A percentile compares a stretch with the other conserved stretches of the same genome.
These are phyloP conservation scores for Goffeauzyma gilvescens DNA, from an alignment of 768 basidiomycete genomes.

Conservation along the genomic window DNA sequence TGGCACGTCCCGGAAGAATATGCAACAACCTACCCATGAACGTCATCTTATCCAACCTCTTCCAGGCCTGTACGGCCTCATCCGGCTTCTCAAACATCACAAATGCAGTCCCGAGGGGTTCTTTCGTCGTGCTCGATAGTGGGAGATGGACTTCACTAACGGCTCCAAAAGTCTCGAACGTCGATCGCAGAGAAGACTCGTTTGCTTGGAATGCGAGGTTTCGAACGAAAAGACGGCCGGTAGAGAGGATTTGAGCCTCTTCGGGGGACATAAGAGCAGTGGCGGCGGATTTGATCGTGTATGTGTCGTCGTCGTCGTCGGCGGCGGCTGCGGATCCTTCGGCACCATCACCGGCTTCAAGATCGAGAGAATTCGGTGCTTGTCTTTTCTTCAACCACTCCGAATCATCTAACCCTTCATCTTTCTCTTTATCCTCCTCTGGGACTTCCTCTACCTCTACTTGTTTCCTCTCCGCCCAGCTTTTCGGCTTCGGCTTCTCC, in stretches of 20 bases:
- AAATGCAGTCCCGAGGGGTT: conserved; percentile 47
- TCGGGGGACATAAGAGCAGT: too few species aligned
- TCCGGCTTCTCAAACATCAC: conserved; percentile 38
- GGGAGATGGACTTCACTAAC: conserved; percentile 51
- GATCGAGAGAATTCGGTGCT: conserved; percentile 5
- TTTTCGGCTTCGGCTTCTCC: conserved; percentile 11
- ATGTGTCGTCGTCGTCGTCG: neutral
- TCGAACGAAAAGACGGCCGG: conserved; percentile 72
- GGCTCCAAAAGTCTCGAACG: conserved; percentile 52
- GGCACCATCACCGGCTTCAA: conserved; percentile 14
- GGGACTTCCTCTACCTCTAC: conserved; percentile 19
- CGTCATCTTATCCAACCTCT: conserved; percentile 56
- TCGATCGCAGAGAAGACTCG: conserved; percentile 45
- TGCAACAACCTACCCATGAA: conserved; percentile 87
- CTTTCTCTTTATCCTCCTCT: conserved; percentile 11
- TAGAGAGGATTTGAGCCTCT: conserved; percentile 45
- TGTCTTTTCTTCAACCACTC: conserved; percentile 31
- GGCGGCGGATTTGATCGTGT: neutral
- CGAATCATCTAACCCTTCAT: conserved; percentile 31
- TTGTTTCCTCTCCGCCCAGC: conserved; percentile 13
- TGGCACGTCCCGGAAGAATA: conserved; percentile 45
- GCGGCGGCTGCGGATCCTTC: conserved; percentile 5
- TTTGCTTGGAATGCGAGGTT: conserved; percentile 79
- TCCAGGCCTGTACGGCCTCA: conserved; percentile 50
- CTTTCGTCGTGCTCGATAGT: conserved; percentile 36